A percentile compares a stretch with the other conserved stretches of the same genome.
Conservation (phyloP, 306 rosid genomes). For the Neltuma alba region DNA sequence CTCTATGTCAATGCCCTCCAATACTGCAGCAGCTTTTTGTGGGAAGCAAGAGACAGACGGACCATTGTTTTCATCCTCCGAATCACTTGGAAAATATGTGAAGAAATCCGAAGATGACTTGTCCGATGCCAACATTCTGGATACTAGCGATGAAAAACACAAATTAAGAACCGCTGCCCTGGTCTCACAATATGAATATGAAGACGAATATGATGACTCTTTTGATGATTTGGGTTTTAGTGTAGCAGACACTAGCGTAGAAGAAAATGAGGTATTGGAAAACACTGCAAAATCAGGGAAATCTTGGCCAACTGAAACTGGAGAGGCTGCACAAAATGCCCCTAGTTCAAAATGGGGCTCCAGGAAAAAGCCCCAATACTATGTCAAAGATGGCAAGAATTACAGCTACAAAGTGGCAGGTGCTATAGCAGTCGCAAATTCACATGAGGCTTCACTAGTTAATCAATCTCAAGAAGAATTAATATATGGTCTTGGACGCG, state of each 20-base stretch:
- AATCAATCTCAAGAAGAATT: conserved; percentile 65
- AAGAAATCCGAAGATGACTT: conserved; percentile 69
- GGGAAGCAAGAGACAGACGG: conserved; percentile 51
- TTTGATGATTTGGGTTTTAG: conserved; percentile 96
- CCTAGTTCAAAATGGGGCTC: conserved; percentile 90
- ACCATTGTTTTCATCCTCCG: conserved; percentile 58
- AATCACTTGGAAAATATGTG: conserved; percentile 69
- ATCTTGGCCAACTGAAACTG: conserved; percentile 49
- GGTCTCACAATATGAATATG: conserved; percentile 80
- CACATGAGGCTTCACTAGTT: conserved; percentile 72
- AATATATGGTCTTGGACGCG: conserved; percentile 94
- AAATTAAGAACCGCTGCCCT: conserved; percentile 56
- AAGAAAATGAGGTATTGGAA: conserved; percentile 59
- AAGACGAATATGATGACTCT: conserved; percentile 96
- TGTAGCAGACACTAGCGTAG: conserved; percentile 75
- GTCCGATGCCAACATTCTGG: conserved; percentile 53
- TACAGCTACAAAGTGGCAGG: conserved; percentile 97
- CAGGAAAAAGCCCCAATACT: conserved; percentile 79
- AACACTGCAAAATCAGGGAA: conserved; percentile 43
- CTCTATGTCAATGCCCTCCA: conserved; percentile 40
- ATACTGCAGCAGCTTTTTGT: conserved; percentile 33
- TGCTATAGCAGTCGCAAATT: conserved; percentile 83
- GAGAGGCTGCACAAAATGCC: conserved; percentile 48
- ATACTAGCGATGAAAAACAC: conserved; percentile 52
- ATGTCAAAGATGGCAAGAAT: conserved; percentile 96